Base-by-base conservation (phyloP, 2,329 filamentous ascomycete genomes). In the Emmonsia crescens region DNA sequence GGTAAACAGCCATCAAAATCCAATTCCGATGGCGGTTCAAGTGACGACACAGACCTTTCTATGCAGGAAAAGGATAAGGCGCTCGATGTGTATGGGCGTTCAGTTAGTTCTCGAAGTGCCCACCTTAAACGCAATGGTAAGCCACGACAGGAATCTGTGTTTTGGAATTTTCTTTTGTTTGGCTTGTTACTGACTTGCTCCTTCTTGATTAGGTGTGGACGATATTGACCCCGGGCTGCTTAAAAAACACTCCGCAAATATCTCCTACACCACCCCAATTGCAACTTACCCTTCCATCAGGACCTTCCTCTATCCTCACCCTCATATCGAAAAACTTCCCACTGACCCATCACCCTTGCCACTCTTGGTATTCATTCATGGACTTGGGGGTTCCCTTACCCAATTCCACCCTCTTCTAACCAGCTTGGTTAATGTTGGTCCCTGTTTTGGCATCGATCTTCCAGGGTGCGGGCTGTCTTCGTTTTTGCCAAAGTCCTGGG, bases 351-450 rank as follows among this genome's bases (percentile, higher is more conserved):
- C 83, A 0, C 86, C 89, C 0, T 76, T 96, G 12, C 94, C 94
- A 1, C 77, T 99, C 10, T 78, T 97, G 3, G 91, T 97, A 51
- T 96, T 95, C 71, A 81, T 97, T 62, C 94, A 97, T 70, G 94
- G 94, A 1, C 81, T 97, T 10, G 94, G 93, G n/a, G 94, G 94
- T 57, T 96, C 90, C 0, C 83, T 91, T 29, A 88, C 91, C 12
- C 94, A 97, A 71, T 97, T 96, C 71, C 83, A 89, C 61, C 85
- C 89, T 36, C 77, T 97, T 5, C 77, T 97, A 19, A 88, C 85
- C 24, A 94, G 89, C 73, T 80, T 99, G 56, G 84, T 89, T 58
- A 91, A 95, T 70, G 79, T 91, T 57, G 91, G 89, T 14, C 87
- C 91, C 56, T 96, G 92, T 72, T 81, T 96, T 46, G 89, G 91